Conservation (phyloP, 2,329 filamentous ascomycete species). For the Cryphonectria naterciae region DNA sequence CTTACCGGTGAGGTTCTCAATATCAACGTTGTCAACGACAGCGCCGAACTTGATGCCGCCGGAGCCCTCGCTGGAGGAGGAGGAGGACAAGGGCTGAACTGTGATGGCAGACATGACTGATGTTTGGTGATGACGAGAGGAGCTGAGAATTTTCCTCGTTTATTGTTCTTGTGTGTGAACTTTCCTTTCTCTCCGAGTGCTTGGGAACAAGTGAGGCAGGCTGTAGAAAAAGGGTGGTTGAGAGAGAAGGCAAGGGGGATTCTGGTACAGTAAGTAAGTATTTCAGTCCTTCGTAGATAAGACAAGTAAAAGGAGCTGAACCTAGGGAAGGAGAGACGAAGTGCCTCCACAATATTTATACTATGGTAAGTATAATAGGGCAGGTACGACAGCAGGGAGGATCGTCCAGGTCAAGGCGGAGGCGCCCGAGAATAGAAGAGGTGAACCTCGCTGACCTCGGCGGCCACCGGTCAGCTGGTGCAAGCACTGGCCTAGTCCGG, state of each 20-base stretch:
- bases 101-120: constrained; percentile 34
- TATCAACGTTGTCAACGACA: constrained; percentile 58
- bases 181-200: not conserved
- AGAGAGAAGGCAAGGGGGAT: not conserved
- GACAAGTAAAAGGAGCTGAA: not conserved
- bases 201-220: not conserved
- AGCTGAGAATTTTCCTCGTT: no score
- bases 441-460: constrained; percentile 1
- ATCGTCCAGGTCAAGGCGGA: constrained; percentile 1
- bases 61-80: constrained; percentile 41
- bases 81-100: constrained; percentile 42
- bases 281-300: not conserved
- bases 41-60: constrained; percentile 62
- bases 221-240: not conserved
- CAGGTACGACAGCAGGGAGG: not conserved
- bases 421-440: not conserved
- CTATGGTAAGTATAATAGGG: not conserved
- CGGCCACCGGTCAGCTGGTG: constrained; percentile 5
- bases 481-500: constrained; percentile 13
- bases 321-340: not conserved
- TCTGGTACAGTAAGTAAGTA: not conserved
- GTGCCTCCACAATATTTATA: not conserved
- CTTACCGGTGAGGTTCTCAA: constrained; percentile 67
- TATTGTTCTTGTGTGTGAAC: not conserved
- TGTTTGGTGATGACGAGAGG: not conserved